Evolutionary conservation across 192 early-diverging fungal genomes (phyloP).

Genomic region (Rhizoclosmatium sp.): DNA sequence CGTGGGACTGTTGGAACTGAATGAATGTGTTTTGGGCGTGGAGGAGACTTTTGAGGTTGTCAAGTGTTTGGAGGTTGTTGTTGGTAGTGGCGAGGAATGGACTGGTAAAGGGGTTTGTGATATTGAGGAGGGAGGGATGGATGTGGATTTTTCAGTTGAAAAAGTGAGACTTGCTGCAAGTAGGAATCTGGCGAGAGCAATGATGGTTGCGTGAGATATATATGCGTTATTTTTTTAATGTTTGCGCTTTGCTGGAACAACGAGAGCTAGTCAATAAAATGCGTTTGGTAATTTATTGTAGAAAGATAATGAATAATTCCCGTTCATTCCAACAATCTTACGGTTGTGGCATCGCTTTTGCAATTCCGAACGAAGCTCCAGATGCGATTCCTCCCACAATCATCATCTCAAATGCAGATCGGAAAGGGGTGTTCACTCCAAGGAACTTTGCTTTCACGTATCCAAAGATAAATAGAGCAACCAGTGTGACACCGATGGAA

Average conservation of each 20-base stretch:
- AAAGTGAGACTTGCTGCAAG: constrained; percentile 11
- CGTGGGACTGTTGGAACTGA: not conserved
- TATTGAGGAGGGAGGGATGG: not conserved
- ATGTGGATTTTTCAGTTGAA: not conserved
- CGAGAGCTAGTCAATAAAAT: too few relatives aligned
- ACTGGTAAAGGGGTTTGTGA: constrained; percentile 10
- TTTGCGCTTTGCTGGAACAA: too few relatives aligned
- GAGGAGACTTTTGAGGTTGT: constrained; percentile 30
- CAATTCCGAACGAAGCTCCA: constrained; percentile 43
- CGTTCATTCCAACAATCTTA: too few relatives aligned
- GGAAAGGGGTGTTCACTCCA: constrained; percentile 29
- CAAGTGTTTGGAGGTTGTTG: constrained; percentile 26
- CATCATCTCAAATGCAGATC: constrained; percentile 36
- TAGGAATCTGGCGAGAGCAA: constrained; percentile 34
- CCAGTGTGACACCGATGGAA: constrained; percentile 58
- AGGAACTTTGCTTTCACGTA: constrained; percentile 61
- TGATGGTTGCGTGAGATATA: constrained; percentile 10
- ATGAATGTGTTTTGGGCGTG: constrained; percentile 2
- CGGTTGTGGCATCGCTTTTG: constrained; percentile 40
- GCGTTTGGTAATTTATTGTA: too few relatives aligned
- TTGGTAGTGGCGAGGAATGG: constrained; percentile 4
- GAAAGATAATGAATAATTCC: too few relatives aligned
- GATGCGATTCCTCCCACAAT: constrained; percentile 37
- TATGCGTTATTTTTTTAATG: too few relatives aligned
- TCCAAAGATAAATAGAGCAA: constrained; percentile 68